Base-by-base conservation (phyloP, 2,329 filamentous ascomycete species). In the Aspergillus piperis region DNA sequence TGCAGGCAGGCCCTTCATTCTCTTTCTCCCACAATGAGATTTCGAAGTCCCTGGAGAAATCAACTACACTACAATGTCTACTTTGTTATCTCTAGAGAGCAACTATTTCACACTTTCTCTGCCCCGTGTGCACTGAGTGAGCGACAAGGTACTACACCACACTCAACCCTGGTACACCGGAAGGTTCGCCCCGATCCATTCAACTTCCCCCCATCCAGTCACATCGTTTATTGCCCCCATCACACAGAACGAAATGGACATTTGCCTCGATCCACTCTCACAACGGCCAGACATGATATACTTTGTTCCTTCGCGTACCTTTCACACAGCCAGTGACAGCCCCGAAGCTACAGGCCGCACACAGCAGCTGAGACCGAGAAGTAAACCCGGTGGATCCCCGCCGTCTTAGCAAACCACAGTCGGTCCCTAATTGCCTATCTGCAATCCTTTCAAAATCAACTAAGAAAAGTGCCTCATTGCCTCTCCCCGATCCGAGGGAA, bases 151-250 rank as follows among this genome's bases (percentile, higher is more conserved):
- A 42, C 39, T 36, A 42, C 38, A 41, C 15, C 32, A 23, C 47
- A n/a, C 13, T 39, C 44, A 55, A 53, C 57, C 69, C 63, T 70
- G 69, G 66, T 68, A 63, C 64, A 57, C 49, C 62, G 52, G 64
- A 68, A 70, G 68, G 71, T 66, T 70, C 68, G 70, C 64, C 65
- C 69, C 69, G 70, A 65, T 52, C 62, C 66, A 59, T 36, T 36
- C 32, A 36, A 36, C 32, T 36, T 11, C 62, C 62, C 62, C 54
- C 62, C 58, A 60, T 57, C 61, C 55, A 62, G 54, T 44, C 51
- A 60, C 36, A 32, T 51, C 50, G n/a, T 36, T 11, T 11, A 51
- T 17, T 5, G 11, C 32, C 19, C 41, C 30, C 41, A 50, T 54
- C 32, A 17, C 39, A 41, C n/a, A 27, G 11, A 53, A n/a, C 13